Percentiles rank a stretch among this genome's conserved stretches.
Conservation (phyloP, 2,329 filamentous ascomycete species). For the Teratosphaeria zuluensis region DNA sequence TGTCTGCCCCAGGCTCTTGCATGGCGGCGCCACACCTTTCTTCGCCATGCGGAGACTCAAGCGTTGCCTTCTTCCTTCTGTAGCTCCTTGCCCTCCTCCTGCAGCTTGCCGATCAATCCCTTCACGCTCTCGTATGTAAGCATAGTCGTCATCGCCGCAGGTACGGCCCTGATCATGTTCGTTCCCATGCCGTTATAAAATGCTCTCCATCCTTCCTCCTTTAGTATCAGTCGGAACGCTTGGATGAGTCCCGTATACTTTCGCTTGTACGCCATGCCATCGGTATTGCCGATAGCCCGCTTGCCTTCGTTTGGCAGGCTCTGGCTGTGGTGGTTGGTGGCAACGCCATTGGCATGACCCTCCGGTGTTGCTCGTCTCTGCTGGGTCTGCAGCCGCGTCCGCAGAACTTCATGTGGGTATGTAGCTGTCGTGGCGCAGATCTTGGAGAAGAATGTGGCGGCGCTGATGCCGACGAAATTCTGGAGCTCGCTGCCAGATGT, state of each 20-base stretch:
- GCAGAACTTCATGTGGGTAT: conserved; percentile 93
- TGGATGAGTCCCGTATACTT: conserved; percentile 68
- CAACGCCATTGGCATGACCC: conserved; percentile 39
- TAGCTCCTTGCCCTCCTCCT: conserved; percentile 39
- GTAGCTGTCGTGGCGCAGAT: conserved; percentile 88
- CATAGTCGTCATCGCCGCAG: conserved; percentile 94
- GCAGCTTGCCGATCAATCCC: conserved; percentile 43
- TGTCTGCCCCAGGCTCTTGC: background rate
- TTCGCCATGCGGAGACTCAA: background rate
- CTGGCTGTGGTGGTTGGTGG: conserved; percentile 30
- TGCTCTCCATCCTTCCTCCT: conserved; percentile 88
- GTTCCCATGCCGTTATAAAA: conserved; percentile 97
- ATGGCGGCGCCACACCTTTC: background rate
- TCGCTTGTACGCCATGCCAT: conserved; percentile 45
- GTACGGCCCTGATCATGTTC: conserved; percentile 92
- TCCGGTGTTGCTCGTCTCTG: conserved; percentile 52
- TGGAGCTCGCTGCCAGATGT: conserved; percentile 39
- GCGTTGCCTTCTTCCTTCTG: conserved; percentile 4
- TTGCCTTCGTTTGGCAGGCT: conserved; percentile 28
- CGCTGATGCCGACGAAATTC: conserved; percentile 75
- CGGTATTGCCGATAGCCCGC: conserved; percentile 31
- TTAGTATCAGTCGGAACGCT: conserved; percentile 75
- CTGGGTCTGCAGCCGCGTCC: conserved; percentile 89
- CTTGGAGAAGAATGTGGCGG: conserved; percentile 88
- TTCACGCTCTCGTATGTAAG: conserved; percentile 81